phyloP scores from a whole-genome alignment of 345 rosid genomes.

The Pseudoturritis turrita region DNA sequence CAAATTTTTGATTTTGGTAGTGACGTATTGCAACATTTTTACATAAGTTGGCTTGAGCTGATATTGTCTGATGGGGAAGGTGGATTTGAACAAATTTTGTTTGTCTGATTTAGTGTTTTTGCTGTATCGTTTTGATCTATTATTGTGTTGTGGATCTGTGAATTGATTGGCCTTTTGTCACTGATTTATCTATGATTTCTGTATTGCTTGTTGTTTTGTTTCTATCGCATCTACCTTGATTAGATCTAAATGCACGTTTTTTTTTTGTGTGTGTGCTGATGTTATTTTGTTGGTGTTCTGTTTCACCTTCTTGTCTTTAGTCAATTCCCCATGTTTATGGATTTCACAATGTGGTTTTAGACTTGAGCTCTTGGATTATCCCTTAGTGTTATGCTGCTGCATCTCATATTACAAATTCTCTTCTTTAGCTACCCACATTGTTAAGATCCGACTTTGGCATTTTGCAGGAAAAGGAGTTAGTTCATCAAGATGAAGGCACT shows the following conservation, averaged over 20 bases:
- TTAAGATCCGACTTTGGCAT: constrained; percentile 16
- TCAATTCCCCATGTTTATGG: not conserved
- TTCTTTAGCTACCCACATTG: not conserved
- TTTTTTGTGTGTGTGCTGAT: not conserved
- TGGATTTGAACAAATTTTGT: not conserved
- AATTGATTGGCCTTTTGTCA: not conserved
- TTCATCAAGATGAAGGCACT: constrained; percentile 82
- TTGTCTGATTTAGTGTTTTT: not conserved
- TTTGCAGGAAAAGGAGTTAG: constrained; percentile 38
- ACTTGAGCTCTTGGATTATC: no score
- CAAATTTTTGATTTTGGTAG: not conserved
- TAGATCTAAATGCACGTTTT: not conserved
- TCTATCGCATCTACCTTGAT: not conserved
- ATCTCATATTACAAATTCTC: not conserved
- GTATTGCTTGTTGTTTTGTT: not conserved
- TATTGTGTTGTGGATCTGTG: constrained; percentile 16
- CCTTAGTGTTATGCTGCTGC: not conserved
- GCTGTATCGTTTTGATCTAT: not conserved
- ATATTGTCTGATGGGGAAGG: not conserved
- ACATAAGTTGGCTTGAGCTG: not conserved
- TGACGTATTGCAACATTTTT: not conserved
- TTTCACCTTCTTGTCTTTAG: not conserved
- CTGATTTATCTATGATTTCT: not conserved
- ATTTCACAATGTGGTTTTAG: not conserved
- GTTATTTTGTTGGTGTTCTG: not conserved